Percentiles rank a stretch among this genome's conserved stretches.
These are phyloP conservation scores for Podaxis pistillaris DNA, from an alignment of 768 basidiomycete genomes.

Conservation along the genomic window DNA sequence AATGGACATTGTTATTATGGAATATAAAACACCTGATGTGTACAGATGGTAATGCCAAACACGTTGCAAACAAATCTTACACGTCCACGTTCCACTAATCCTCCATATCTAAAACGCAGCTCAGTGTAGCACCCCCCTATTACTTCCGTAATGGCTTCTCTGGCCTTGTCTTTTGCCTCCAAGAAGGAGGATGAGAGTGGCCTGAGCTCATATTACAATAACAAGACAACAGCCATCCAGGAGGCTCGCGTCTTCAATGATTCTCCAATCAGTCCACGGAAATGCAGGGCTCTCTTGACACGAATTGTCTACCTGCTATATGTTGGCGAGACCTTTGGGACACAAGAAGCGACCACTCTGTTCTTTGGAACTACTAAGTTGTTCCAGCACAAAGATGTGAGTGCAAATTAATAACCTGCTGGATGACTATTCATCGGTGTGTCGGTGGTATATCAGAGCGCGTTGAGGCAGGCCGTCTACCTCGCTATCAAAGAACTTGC, in stretches of 20 bases:
- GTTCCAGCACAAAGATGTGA: slow-evolving; percentile 98
- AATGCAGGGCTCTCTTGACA: slow-evolving; percentile 94
- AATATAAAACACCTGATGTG: background rate
- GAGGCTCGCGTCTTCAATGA: slow-evolving; percentile 99
- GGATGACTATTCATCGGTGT: background rate
- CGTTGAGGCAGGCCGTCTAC: slow-evolving; percentile 96
- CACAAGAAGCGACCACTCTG: slow-evolving; percentile 94
- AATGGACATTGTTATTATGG: background rate
- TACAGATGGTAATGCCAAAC: slow-evolving; percentile 25
- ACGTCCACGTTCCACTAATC: slow-evolving; percentile 31
- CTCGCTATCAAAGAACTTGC: slow-evolving; percentile 98
- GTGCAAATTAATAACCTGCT: slow-evolving; percentile 30
- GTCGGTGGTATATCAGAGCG: slow-evolving; percentile 54
- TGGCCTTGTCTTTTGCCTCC: slow-evolving; percentile 73
- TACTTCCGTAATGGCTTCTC: slow-evolving; percentile 42
- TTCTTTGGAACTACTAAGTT: slow-evolving; percentile 99
- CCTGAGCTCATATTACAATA: slow-evolving; percentile 90
- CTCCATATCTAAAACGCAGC: slow-evolving; percentile 15
- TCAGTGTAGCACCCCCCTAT: slow-evolving; percentile 16
- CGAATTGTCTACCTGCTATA: slow-evolving; percentile 96
- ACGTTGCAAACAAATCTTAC: slow-evolving; percentile 40
- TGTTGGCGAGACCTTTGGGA: slow-evolving; percentile 90
- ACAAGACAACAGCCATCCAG: slow-evolving; percentile 97
- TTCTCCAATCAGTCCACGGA: slow-evolving; percentile 96
- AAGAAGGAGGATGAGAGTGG: slow-evolving; percentile 98